Conservation (phyloP, 495 filamentous ascomycete genomes). For the Lepraria neglecta region DNA sequence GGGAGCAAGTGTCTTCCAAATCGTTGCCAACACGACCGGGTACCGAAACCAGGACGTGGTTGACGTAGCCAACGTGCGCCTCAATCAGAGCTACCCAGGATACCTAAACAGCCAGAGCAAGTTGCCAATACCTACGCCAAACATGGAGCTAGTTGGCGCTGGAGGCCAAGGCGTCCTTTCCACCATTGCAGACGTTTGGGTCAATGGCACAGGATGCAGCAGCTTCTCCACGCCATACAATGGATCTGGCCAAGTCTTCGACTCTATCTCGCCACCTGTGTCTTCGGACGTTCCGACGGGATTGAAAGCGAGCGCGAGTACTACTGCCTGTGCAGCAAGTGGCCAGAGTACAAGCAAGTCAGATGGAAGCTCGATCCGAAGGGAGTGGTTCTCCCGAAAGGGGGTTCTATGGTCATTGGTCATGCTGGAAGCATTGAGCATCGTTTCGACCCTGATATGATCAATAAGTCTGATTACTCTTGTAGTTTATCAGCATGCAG, state of each 20-base stretch:
- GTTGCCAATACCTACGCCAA: neutral
- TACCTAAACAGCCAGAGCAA: neutral
- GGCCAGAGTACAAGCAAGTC: no score
- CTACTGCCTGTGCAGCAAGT: no score
- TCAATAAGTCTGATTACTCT: no score
- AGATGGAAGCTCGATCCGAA: no score
- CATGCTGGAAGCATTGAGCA: no score
- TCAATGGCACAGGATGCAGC: neutral
- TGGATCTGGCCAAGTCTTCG: neutral
- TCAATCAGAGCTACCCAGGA: neutral
- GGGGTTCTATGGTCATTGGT: no score
- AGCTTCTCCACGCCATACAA: neutral
- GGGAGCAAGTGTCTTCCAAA: neutral
- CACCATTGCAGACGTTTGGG: neutral
- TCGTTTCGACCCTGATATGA: no score
- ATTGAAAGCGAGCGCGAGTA: no score
- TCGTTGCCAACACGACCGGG: neutral
- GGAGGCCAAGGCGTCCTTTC: slow-evolving; percentile 57
- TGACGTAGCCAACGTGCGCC: neutral
- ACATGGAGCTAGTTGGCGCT: slow-evolving; percentile 21
- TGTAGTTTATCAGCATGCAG: no score
- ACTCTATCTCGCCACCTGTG: neutral
- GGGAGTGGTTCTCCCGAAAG: no score
- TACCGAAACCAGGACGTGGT: neutral
- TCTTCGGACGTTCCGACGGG: neutral